Evolutionary conservation across 306 rosid species (phyloP), one percentile per base, ranked within the genome.

Genomic region (Corylus americana): DNA sequence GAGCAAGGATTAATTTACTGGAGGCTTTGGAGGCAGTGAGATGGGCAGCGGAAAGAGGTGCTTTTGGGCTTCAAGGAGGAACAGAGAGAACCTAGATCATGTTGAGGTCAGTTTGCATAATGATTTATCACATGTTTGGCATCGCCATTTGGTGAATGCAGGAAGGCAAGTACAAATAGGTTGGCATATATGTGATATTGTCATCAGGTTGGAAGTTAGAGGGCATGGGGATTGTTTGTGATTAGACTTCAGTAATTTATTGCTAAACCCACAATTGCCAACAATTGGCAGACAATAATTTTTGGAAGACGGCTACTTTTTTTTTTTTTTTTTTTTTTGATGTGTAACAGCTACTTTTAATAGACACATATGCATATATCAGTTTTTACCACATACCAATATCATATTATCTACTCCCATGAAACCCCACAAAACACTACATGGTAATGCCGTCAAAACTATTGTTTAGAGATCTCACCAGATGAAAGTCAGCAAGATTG

Each of bases 401-500:
- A 62, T 12, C 8, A 62, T 18, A 7, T 55, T 67, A 39, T 48
- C 48, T 67, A 27, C 27, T 31, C 25, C 51, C 8, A 8, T 10
- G 35, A 9, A 20, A 22, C 35, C 66, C 25, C 27, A 16, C 35
- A 49, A 49, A 49, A 49, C 53, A 11, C 53, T 49, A 49, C 13
- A 49, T 49, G 53, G 4, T 49, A 49, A 22, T 58, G 64, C 66
- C 13, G 8, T 59, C 66, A 22, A 59, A 14, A 67, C 72, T 31
- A 17, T 67, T 42, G 72, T 39, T 17, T 72, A 62, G 55, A 70
- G 75, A 86, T 82, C 94, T 88, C 89, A 95, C 98, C 97, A 89
- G 78, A 82, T 86, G 96, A 69, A 90, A 92, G 87, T 93, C 98
- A 61, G 86, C 92, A 74, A 87, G 96, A 82, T 88, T 87, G 88